Conservation (phyloP, 352 stramenopile species). For the Phytopythium delawarense region DNA sequence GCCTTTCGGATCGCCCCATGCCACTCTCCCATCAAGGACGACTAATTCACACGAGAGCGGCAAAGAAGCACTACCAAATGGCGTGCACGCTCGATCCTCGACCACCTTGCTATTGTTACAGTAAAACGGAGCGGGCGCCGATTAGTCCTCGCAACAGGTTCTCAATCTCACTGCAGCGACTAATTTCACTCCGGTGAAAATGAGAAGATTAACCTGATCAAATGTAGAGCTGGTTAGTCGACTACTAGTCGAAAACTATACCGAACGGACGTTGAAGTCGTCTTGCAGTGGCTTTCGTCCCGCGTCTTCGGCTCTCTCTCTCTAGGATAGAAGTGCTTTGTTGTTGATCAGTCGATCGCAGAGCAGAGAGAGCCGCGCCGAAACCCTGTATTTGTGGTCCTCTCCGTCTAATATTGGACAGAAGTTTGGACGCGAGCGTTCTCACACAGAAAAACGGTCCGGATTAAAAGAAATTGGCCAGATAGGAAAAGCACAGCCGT, state of each 20-base stretch:
- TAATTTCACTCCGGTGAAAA: neutral
- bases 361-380: too few relatives aligned
- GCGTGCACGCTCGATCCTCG: neutral
- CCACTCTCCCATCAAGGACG: neutral
- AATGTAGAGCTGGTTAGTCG: neutral
- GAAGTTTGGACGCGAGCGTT: neutral
- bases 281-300: too few relatives aligned
- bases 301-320: too few relatives aligned
- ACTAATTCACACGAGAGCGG: neutral
- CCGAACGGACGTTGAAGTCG: too few relatives aligned
- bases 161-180: neutral
- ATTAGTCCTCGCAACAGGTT: neutral
- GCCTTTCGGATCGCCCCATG: neutral
- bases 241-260: neutral
- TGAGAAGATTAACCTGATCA: neutral
- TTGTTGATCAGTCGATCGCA: too few relatives aligned
- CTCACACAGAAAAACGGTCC: neutral
- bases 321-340: too few relatives aligned
- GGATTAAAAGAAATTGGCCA: neutral
- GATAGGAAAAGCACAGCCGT: slow-evolving; percentile 2
- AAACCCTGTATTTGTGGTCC: neutral
- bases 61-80: neutral
- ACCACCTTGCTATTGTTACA: neutral
- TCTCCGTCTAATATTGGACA: neutral
- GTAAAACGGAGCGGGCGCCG: neutral